Percentiles rank a stretch among this genome's conserved stretches.
phyloP scores from a whole-genome alignment of 2,329 filamentous ascomycete species.

The Periconia sp. region DNA sequence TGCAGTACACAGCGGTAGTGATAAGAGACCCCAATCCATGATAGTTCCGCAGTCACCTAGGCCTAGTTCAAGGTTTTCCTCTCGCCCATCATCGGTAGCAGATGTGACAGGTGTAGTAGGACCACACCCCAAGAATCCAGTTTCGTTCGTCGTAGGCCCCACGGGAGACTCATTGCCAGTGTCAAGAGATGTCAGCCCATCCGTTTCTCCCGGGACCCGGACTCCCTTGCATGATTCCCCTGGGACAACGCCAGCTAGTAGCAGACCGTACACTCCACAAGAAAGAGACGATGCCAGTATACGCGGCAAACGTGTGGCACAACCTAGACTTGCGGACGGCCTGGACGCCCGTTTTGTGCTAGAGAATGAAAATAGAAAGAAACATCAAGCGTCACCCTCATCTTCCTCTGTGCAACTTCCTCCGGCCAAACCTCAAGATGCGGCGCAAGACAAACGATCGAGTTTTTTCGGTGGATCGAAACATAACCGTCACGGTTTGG shows the following conservation, averaged over 20 bases:
- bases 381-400: conserved; percentile 42
- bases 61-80: conserved; percentile 33
- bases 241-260: conserved; percentile 55
- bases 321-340: conserved; percentile 63
- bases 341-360: conserved; percentile 87
- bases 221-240: conserved; percentile 48
- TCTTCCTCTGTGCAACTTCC: conserved; percentile 43
- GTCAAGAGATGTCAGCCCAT: conserved; percentile 64
- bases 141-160: conserved; percentile 60
- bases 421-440: conserved; percentile 47
- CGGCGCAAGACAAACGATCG: conserved; percentile 51
- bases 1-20: conserved; percentile 21
- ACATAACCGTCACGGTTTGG: conserved; percentile 47
- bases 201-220: conserved; percentile 55
- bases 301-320: conserved; percentile 75
- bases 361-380: conserved; percentile 69
- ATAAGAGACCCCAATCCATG: conserved; percentile 23
- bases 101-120: conserved; percentile 47
- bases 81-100: conserved; percentile 47
- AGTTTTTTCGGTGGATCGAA: conserved; percentile 57
- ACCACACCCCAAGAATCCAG: conserved; percentile 51
- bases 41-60: conserved; percentile 31
- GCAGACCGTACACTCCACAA: conserved; percentile 74
- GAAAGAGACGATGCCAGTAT: conserved; percentile 84
- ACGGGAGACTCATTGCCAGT: conserved; percentile 55